Evolutionary conservation across 1,284 basidiomycete species (phyloP).

Genomic region (Irpex sp.): DNA sequence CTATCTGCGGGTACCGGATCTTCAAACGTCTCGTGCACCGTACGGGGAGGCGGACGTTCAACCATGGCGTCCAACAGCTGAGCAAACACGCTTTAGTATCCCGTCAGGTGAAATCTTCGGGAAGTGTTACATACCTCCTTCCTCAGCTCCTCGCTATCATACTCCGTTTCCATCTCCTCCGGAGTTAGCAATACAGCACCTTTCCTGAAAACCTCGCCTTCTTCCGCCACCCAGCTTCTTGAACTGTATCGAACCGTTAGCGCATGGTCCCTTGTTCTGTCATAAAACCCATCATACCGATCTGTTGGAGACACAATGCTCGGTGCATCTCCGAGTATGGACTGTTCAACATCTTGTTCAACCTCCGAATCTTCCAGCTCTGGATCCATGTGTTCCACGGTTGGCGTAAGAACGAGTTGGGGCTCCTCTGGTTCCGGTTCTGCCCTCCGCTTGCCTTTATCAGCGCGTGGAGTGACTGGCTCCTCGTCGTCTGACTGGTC

Average conservation of each 20-base stretch:
- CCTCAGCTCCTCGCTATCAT: constrained; percentile 78
- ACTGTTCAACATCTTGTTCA: constrained; percentile 42
- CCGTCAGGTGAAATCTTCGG: neutral
- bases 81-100: neutral
- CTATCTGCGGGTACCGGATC: constrained; percentile 25
- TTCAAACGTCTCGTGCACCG: constrained; percentile 53
- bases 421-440: constrained; percentile 61
- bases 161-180: constrained; percentile 83
- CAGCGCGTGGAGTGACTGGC: constrained; percentile 57
- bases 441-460: constrained; percentile 74
- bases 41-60: constrained; percentile 57
- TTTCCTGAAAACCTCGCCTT: constrained; percentile 91
- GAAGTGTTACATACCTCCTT: constrained; percentile 59
- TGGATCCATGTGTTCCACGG: constrained; percentile 41
- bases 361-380: constrained; percentile 58
- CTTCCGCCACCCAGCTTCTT: constrained; percentile 79
- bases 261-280: neutral
- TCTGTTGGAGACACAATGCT: constrained; percentile 49
- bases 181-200: constrained; percentile 76
- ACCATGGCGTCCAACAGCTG: constrained; percentile 61
- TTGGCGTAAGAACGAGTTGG: constrained; percentile 70
- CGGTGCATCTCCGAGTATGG: constrained; percentile 29
- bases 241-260: constrained; percentile 41
- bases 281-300: constrained; percentile 37
- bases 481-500: constrained; percentile 33